A percentile compares a stretch with the other conserved stretches of the same genome.
Conservation (phyloP, 2,329 filamentous ascomycete genomes). For the Periconia sp. region DNA sequence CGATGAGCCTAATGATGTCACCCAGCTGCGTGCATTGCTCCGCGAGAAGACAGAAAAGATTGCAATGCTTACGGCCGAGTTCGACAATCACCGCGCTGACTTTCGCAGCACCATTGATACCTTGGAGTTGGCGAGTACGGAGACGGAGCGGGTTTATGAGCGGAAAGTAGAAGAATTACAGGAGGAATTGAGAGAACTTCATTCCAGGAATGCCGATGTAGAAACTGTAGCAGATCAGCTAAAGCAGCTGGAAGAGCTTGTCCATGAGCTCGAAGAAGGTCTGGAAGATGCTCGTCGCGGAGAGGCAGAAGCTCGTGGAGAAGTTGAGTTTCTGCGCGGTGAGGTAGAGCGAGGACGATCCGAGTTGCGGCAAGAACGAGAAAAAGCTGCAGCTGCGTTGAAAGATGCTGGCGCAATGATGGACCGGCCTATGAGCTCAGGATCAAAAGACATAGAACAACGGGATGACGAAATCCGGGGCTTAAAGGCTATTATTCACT, state of each 20-base stretch:
- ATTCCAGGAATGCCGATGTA: constrained; percentile 83
- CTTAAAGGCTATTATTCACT: constrained; percentile 97
- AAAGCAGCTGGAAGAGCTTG: constrained; percentile 92
- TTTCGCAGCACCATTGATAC: constrained; percentile 97
- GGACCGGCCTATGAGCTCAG: constrained; percentile 43
- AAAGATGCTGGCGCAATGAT: constrained; percentile 55
- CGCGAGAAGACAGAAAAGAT: constrained; percentile 98
- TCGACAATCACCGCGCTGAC: constrained; percentile 91
- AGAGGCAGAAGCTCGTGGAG: constrained; percentile 91
- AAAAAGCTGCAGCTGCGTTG: constrained; percentile 69
- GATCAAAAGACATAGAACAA: constrained; percentile 79
- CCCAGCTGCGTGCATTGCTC: constrained; percentile 77
- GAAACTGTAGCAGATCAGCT: constrained; percentile 88
- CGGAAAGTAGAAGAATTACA: constrained; percentile 85
- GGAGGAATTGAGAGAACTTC: constrained; percentile 78
- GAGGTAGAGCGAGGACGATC: constrained; percentile 90
- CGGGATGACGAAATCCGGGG: constrained; percentile 97
- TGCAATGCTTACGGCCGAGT: constrained; percentile 86
- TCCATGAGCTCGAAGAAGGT: constrained; percentile 95
- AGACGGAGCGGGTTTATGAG: constrained; percentile 95
- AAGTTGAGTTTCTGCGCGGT: constrained; percentile 92
- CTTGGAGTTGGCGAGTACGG: constrained; percentile 89
- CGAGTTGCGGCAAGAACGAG: constrained; percentile 83
- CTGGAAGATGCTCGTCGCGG: constrained; percentile 91
- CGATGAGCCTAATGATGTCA: constrained; percentile 63